Percentiles rank a stretch among this genome's conserved stretches.
These are phyloP conservation scores for Crithidia bombi DNA, from an alignment of 208 protist species.

Conservation along the genomic window DNA sequence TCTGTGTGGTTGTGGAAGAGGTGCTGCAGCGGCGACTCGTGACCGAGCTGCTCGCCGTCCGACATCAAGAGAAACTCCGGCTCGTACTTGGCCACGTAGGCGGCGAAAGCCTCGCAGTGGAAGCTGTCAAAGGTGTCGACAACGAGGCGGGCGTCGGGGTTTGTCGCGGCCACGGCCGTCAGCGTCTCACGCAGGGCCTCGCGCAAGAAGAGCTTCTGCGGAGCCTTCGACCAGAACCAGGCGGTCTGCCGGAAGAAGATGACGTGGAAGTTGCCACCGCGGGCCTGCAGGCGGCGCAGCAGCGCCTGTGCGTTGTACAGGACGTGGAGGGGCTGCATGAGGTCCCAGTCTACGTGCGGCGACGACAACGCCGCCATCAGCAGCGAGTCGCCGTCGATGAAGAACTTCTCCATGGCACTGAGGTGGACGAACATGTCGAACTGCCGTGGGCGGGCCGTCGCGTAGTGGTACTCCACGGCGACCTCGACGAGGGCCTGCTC, in stretches of 20 bases:
- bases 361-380: conserved; percentile 84
- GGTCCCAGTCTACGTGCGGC: conserved; percentile 84
- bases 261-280: conserved; percentile 84
- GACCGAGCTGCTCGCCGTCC: conserved; percentile 87
- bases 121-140: conserved; percentile 80
- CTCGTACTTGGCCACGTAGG: conserved; percentile 66
- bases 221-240: conserved; percentile 82
- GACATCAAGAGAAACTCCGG: conserved; percentile 90
- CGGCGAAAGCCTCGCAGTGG: conserved; percentile 58
- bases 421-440: conserved; percentile 93
- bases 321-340: conserved; percentile 89
- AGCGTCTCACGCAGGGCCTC: conserved; percentile 67
- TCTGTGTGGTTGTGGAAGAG: conserved; percentile 61
- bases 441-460: conserved; percentile 75
- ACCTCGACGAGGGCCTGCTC: conserved; percentile 46
- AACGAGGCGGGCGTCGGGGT: conserved; percentile 39
- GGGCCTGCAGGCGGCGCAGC: conserved; percentile 64
- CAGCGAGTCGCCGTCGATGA: conserved; percentile 92
- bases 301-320: conserved; percentile 85
- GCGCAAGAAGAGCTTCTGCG: conserved; percentile 84
- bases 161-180: conserved; percentile 40
- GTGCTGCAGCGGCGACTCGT: conserved; percentile 44
- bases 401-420: conserved; percentile 89
- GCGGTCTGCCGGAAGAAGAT: conserved; percentile 79
- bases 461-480: conserved; percentile 80